phyloP scores from a whole-genome alignment of 306 rosid genomes.

The Vigna angularis region DNA sequence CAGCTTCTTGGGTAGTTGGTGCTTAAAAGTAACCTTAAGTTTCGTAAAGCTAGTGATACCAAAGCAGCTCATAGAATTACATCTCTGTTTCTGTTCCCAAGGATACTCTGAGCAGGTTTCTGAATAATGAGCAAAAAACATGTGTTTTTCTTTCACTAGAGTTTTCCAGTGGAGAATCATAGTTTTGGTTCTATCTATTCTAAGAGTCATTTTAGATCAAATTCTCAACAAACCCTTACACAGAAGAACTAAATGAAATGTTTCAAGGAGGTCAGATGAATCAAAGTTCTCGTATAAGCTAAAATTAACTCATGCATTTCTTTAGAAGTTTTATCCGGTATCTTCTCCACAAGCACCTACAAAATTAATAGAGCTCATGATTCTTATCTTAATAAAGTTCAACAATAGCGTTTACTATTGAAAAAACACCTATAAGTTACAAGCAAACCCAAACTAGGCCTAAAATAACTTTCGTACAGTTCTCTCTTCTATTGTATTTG shows the following conservation, averaged over 20 bases:
- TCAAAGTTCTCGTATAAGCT: background rate
- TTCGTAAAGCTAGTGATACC: background rate
- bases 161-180: background rate
- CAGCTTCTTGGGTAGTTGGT: background rate
- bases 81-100: background rate
- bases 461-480: no score
- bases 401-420: no score
- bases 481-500: no score
- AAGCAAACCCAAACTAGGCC: no score
- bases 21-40: background rate
- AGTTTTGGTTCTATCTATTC: background rate
- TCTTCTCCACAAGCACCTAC: background rate
- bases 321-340: background rate
- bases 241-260: background rate
- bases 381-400: no score
- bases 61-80: background rate
- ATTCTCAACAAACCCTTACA: background rate
- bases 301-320: background rate
- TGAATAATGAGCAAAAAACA: constrained; percentile 13
- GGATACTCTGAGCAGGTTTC: background rate
- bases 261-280: background rate
- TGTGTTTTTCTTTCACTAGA: background rate
- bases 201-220: background rate
- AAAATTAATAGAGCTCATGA: no score
- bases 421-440: no score